These are phyloP conservation scores for Gonium pectorale DNA, from an alignment of 139 green algal genomes.

Conservation along the genomic window DNA sequence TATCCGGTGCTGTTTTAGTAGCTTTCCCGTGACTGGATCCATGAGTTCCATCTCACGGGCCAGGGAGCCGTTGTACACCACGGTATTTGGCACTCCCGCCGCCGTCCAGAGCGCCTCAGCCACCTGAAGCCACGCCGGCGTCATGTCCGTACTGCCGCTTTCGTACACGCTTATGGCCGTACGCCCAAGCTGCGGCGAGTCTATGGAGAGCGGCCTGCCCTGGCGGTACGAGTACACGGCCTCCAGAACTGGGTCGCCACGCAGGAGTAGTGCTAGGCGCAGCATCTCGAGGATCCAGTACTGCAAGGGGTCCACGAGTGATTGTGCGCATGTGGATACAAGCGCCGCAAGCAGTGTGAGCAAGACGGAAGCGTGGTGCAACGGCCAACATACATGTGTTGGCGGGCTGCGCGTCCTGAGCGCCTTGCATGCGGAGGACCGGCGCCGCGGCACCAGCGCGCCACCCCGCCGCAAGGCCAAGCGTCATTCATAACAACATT, in stretches of 20 bases:
- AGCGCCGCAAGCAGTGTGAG: no score
- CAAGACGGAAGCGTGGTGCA: no score
- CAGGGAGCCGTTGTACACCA: conserved; percentile 13
- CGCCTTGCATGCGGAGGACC: no score
- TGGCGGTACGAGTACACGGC: conserved; percentile 1
- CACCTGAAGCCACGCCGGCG: not conserved
- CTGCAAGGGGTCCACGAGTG: no score
- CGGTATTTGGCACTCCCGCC: conserved; percentile 2
- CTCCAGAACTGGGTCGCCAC: not conserved
- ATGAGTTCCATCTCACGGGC: not conserved
- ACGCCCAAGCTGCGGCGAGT: not conserved
- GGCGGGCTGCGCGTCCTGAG: no score
- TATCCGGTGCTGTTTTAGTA: conserved; percentile 17
- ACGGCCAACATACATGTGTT: no score
- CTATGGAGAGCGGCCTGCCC: not conserved
- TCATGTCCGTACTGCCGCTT: conserved; percentile 12
- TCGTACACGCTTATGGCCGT: not conserved
- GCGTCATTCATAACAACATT: no score
- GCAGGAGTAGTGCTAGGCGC: not conserved
- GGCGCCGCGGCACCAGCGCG: no score
- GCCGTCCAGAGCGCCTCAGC: conserved; percentile 8
- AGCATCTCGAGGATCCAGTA: conserved; percentile 24
- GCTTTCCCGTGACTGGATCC: not conserved
- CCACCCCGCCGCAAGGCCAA: no score
- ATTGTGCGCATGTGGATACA: no score